These are phyloP conservation scores for Hypericum perforatum DNA, from an alignment of 345 rosid species.

Conservation along the genomic window DNA sequence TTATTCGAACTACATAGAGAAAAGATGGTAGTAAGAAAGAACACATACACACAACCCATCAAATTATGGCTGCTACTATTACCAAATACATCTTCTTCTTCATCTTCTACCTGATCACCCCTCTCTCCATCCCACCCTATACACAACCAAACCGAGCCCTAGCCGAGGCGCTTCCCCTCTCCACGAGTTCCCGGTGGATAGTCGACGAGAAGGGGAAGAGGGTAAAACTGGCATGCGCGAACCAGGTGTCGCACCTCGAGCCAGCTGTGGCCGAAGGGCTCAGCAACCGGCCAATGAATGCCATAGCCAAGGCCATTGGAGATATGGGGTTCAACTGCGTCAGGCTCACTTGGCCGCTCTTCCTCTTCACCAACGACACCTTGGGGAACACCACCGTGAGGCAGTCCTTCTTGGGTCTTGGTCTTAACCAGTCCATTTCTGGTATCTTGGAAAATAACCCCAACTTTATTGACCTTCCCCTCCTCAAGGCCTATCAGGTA, in stretches of 20 bases:
- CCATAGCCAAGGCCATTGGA: conserved; percentile 15
- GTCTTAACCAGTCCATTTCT: conserved; percentile 47
- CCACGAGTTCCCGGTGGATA: conserved; percentile 24
- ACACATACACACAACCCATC: too few relatives aligned
- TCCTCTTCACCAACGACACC: conserved; percentile 21
- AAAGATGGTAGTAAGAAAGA: too few relatives aligned
- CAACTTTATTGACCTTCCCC: conserved; percentile 62
- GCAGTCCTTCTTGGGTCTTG: conserved; percentile 54
- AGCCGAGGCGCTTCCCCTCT: conserved; percentile 15
- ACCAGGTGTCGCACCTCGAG: conserved; percentile 28
- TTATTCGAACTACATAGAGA: too few relatives aligned
- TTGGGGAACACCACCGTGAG: conserved; percentile 16
- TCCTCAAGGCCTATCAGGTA: conserved; percentile 77
- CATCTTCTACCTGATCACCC: background rate
- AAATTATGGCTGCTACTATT: too few relatives aligned
- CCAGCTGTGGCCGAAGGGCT: conserved; percentile 37
- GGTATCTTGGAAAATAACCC: conserved; percentile 77
- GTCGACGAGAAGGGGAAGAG: conserved; percentile 20
- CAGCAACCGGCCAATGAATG: conserved; percentile 25
- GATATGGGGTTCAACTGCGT: conserved; percentile 36
- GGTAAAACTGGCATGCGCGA: conserved; percentile 31
- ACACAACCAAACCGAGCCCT: background rate
- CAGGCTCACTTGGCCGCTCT: conserved; percentile 35
- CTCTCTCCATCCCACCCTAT: background rate
- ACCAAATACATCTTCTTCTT: background rate